Conservation (phyloP, 2,329 filamentous ascomycete species). For the Alternaria sp. region DNA sequence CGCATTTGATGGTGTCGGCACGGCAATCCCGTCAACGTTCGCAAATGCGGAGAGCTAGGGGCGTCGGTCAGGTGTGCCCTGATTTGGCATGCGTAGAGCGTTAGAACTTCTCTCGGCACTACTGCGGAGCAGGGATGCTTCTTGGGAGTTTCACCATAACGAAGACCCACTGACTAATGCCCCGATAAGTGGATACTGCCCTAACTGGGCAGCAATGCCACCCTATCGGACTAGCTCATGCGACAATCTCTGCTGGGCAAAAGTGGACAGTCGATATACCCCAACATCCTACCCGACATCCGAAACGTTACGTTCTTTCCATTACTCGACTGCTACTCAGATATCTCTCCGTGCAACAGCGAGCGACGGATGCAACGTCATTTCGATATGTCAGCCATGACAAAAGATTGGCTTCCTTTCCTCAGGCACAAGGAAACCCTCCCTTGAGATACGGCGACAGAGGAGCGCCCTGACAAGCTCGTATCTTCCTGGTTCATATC, state of each 20-base stretch:
- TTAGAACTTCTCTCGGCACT: constrained; percentile 2
- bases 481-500: background rate
- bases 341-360: background rate
- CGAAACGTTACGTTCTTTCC: background rate
- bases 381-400: background rate
- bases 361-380: background rate
- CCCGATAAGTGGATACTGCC: background rate
- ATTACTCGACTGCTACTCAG: background rate
- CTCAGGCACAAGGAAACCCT: background rate
- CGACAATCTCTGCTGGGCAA: background rate
- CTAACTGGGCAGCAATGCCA: background rate
- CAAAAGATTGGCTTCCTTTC: background rate
- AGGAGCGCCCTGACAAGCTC: background rate
- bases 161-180: background rate
- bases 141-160: background rate
- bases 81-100: background rate
- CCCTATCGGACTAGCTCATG: background rate
- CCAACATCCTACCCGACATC: background rate
- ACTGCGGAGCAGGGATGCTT: background rate
- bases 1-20: background rate
- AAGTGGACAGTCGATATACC: background rate
- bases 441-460: background rate
- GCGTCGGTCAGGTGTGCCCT: background rate
- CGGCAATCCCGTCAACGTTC: background rate
- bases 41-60: background rate